Conservation (phyloP, 1,284 basidiomycete species). For the Agroathelia rolfsii region DNA sequence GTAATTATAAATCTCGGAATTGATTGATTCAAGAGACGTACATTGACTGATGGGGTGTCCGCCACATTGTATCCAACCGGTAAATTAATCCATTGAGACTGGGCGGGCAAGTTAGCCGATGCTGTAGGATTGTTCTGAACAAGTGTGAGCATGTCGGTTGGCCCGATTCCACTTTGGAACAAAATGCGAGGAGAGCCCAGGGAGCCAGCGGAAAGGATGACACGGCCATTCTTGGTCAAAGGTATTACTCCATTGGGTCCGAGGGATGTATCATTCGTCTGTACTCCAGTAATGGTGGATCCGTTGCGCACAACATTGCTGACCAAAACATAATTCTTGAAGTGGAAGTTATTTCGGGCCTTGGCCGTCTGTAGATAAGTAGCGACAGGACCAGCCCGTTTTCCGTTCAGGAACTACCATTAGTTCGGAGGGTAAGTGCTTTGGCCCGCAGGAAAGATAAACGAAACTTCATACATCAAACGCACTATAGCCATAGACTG, state of each 20-base stretch:
- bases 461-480: constrained; percentile 42
- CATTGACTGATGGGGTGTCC: constrained; percentile 35
- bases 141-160: constrained; percentile 43
- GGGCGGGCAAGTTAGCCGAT: constrained; percentile 24
- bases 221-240: constrained; percentile 29
- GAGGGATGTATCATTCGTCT: constrained; percentile 29
- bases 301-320: constrained; percentile 30
- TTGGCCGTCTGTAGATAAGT: constrained; percentile 30
- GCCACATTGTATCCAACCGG: constrained; percentile 27
- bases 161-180: constrained; percentile 32
- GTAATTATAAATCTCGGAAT: background rate
- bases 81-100: constrained; percentile 27
- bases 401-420: constrained; percentile 26
- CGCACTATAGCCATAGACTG: constrained; percentile 46
- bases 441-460: too few species aligned
- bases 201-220: constrained; percentile 28
- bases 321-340: constrained; percentile 24
- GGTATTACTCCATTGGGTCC: constrained; percentile 29
- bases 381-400: constrained; percentile 29
- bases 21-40: constrained; percentile 11
- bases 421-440: background rate
- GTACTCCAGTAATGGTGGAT: constrained; percentile 29
- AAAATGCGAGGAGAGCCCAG: constrained; percentile 31
- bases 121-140: constrained; percentile 34
- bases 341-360: constrained; percentile 28